Base-by-base conservation (phyloP, 1,284 basidiomycete species). In the Ceratobasidium sp. region DNA sequence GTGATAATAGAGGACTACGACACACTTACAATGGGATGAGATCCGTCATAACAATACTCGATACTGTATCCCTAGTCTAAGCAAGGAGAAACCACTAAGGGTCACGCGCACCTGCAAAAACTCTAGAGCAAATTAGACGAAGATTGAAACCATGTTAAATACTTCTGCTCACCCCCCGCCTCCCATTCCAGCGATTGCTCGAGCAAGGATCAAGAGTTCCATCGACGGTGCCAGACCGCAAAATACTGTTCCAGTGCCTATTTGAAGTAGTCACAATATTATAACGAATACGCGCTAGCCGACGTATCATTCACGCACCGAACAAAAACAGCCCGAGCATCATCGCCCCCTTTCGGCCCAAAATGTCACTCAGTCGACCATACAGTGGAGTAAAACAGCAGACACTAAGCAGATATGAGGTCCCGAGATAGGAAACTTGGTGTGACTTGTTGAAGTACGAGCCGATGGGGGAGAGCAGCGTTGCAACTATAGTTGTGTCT, bases 111-210 rank as follows among this genome's bases (percentile, higher is more conserved):
- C 33, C 33, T 33, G 33, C 33, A 33, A 33, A 33, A 33, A 33
- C 33, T 33, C 33, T 85, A 76, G 82, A 48, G 10, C 23, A 50
- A 48, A 13, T 23, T 23, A 38, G 26, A n/a, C 26, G 15, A 66
- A 82, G 93, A 93, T 94, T 88, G 93, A 94, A 93, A 94, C 94
- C 26, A 95, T 76, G n/a, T 81, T 81, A 61, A 64, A 74, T 40
- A 54, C 78, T 56, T 73, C 38, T 78, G 84, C 89, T 86, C 82
- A 93, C 89, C 94, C 95, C 84, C 95, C 94, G 78, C 96, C 95
- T 77, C 96, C 95, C 90, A 96, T 95, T 65, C 95, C 95, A 52
- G 96, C 95, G 59, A 96, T 84, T 12, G 93, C 92, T 23, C 96
- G 90, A 66, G 94, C 93, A 77, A 88, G 88, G 79, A 97, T 95